phyloP scores from a whole-genome alignment of 73 alveolate species.

The Breviolum minutum region DNA sequence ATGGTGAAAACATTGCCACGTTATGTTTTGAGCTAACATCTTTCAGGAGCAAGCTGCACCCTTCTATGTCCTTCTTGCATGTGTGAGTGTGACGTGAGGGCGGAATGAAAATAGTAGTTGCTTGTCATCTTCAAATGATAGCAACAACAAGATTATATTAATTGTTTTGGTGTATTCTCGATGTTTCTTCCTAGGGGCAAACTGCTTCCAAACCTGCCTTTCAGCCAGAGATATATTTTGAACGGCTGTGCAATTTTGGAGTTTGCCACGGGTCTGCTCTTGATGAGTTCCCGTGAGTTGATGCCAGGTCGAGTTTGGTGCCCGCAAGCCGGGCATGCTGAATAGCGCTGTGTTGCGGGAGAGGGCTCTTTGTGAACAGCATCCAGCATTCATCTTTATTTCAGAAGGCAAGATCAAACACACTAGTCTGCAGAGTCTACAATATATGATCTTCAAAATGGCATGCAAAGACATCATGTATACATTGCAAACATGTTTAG shows the following conservation, averaged over 20 bases:
- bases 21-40: not conserved
- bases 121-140: no score
- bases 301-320: conserved; percentile 78
- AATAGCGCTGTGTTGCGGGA: conserved; percentile 90
- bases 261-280: no score
- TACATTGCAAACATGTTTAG: no score
- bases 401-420: not conserved
- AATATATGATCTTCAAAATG: no score
- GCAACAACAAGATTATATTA: no score
- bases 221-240: no score
- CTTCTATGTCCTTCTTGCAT: not conserved
- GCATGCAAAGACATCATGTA: no score
- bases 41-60: conserved; percentile 13
- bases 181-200: not conserved
- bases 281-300: not conserved
- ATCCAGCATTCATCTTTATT: not conserved
- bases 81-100: not conserved
- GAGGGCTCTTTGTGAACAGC: not conserved
- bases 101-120: no score
- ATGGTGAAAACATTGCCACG: not conserved
- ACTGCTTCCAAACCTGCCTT: not conserved
- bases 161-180: not conserved
- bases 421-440: no score
- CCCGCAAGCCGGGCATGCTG: conserved; percentile 92
- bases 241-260: no score